These are phyloP conservation scores for Claviceps quebecensis DNA, from an alignment of 2,329 filamentous ascomycete species.

Conservation along the genomic window DNA sequence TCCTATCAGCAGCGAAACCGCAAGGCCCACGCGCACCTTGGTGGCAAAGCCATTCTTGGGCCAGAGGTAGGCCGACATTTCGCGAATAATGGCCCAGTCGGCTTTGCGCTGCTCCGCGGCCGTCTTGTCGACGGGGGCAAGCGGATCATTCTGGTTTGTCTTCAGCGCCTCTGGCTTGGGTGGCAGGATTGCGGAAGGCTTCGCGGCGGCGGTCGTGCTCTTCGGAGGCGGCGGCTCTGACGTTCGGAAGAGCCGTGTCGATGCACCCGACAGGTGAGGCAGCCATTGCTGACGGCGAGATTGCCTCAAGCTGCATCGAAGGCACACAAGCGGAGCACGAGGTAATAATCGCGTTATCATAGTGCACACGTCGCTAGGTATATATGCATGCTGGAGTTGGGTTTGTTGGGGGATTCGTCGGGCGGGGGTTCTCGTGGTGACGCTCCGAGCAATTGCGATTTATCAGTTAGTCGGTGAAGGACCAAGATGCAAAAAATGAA, in stretches of 20 bases:
- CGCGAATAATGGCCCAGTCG: slow-evolving; percentile 96
- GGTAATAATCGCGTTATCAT: slow-evolving; percentile 24
- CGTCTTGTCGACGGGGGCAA: slow-evolving; percentile 28
- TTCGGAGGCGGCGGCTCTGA: slow-evolving; percentile 14
- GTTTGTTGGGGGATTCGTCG: neutral
- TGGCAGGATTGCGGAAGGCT: slow-evolving; percentile 2
- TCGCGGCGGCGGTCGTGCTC: neutral
- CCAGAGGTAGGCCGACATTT: slow-evolving; percentile 95
- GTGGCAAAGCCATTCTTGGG: slow-evolving; percentile 65
- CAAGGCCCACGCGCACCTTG: slow-evolving; percentile 70
- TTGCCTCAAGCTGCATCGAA: slow-evolving; percentile 15
- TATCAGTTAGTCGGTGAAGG: too few relatives aligned
- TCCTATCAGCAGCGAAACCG: slow-evolving; percentile 70
- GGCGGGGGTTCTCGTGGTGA: neutral
- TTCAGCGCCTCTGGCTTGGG: slow-evolving; percentile 7
- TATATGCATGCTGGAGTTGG: neutral
- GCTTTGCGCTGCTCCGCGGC: slow-evolving; percentile 86
- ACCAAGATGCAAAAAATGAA: too few relatives aligned
- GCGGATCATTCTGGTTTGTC: slow-evolving; percentile 16
- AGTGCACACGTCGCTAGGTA: slow-evolving; percentile 3
- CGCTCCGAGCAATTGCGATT: neutral
- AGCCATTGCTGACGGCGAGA: slow-evolving; percentile 16
- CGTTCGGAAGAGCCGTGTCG: slow-evolving; percentile 18
- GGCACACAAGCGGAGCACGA: slow-evolving; percentile 19
- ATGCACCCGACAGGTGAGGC: slow-evolving; percentile 13